phyloP scores from a whole-genome alignment of 1,284 basidiomycete species.

The Phenoliferia sp. region DNA sequence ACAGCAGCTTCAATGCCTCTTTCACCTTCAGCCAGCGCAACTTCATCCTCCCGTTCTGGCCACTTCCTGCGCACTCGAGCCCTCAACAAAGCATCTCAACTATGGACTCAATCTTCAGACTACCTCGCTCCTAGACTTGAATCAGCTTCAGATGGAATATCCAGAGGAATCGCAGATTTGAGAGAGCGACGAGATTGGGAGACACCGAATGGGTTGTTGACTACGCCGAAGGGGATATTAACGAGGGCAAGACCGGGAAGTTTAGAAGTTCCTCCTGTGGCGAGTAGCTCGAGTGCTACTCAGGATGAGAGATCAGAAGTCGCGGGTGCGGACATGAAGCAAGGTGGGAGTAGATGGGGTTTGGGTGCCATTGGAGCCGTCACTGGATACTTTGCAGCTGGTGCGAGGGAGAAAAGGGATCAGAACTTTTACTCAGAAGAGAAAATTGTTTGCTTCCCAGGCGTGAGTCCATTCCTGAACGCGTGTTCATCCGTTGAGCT shows the following conservation, averaged over 20 bases:
- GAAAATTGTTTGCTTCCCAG: constrained; percentile 25
- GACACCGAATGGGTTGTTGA: not conserved
- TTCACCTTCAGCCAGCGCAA: not conserved
- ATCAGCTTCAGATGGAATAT: not conserved
- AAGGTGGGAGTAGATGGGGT: not conserved
- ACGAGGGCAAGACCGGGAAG: not conserved
- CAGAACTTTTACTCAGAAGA: constrained; percentile 11
- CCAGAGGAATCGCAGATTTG: not conserved
- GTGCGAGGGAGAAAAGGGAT: not conserved
- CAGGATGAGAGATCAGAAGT: not conserved
- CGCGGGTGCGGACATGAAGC: not conserved
- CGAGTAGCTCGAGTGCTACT: too few species aligned
- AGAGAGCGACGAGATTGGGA: not conserved
- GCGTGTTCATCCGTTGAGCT: too few species aligned
- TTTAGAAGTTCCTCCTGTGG: not conserved
- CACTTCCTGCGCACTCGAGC: constrained; percentile 10
- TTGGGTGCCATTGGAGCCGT: not conserved
- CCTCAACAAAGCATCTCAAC: constrained; percentile 8
- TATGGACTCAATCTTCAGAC: not conserved
- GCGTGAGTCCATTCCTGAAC: constrained; percentile 10
- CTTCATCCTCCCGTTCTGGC: too few species aligned
- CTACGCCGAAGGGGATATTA: not conserved
- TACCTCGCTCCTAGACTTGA: constrained; percentile 8
- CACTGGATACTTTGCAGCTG: constrained; percentile 5
- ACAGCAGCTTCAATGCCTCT: not conserved